phyloP scores from a whole-genome alignment of 495 filamentous ascomycete species.

The Gamarada debralockiae region DNA sequence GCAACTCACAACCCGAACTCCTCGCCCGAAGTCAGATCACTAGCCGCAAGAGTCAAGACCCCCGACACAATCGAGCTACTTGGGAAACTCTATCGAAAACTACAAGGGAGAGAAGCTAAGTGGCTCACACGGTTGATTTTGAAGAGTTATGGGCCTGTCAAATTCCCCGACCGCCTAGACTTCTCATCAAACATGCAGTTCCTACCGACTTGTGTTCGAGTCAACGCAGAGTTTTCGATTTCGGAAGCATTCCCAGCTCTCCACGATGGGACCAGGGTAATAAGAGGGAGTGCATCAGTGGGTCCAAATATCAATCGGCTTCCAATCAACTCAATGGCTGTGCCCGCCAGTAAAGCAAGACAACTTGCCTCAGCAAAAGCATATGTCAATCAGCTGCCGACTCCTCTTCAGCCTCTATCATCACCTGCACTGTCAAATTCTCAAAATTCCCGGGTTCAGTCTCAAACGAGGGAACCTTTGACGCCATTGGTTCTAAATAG shows the following conservation, averaged over 20 bases:
- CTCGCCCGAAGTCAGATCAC: conserved; percentile 54
- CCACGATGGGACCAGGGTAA: conserved; percentile 5
- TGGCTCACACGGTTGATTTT: conserved; percentile 84
- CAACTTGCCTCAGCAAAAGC: neutral
- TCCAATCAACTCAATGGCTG: no score
- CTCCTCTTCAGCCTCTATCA: neutral
- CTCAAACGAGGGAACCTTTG: neutral
- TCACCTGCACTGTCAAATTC: neutral
- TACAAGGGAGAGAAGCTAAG: conserved; percentile 73
- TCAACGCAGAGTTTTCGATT: conserved; percentile 8
- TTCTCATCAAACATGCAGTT: conserved; percentile 27
- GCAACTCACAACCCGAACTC: conserved; percentile 68
- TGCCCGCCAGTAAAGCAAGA: no score
- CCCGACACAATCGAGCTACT: conserved; percentile 43
- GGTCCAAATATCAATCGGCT: neutral
- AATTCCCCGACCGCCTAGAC: conserved; percentile 38
- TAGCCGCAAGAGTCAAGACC: conserved; percentile 30
- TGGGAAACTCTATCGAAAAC: conserved; percentile 50
- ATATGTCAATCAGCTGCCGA: neutral
- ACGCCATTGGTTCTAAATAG: neutral
- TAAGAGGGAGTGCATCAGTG: neutral
- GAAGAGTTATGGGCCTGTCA: conserved; percentile 66
- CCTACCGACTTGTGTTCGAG: conserved; percentile 14
- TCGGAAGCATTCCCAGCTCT: neutral
- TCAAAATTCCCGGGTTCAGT: neutral